These are phyloP conservation scores for Chlorella vulgaris DNA, from an alignment of 139 green algal species.

Conservation along the genomic window DNA sequence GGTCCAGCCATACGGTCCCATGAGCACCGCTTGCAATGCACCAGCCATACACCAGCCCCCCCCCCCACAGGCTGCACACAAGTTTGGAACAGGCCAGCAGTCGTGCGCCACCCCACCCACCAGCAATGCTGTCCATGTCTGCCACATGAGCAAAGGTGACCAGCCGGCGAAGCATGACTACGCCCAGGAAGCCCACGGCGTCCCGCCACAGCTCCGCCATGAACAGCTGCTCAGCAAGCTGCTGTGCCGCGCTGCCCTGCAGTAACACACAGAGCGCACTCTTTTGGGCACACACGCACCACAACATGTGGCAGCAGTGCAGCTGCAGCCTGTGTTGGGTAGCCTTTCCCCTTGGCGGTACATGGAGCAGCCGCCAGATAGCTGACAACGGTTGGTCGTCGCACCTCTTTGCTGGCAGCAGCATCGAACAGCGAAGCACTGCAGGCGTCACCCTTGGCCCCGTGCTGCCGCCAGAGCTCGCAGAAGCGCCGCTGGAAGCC, in stretches of 20 bases:
- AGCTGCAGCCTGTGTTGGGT: no score
- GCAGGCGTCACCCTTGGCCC: constrained; percentile 52
- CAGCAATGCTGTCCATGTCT: constrained; percentile 89
- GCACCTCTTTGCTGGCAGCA: not conserved
- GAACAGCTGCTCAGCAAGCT: constrained; percentile 72
- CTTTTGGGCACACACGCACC: no score
- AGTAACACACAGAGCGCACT: not conserved
- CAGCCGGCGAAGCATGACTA: constrained; percentile 84
- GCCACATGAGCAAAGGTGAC: constrained; percentile 94
- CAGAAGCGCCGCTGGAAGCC: constrained; percentile 73
- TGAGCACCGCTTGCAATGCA: no score
- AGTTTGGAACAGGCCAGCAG: no score
- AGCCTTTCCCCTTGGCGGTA: no score
- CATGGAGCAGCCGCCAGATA: no score
- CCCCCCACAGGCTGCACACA: no score
- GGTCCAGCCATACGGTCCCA: no score
- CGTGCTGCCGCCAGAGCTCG: constrained; percentile 65
- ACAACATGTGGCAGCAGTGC: no score
- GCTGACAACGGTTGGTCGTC: no score
- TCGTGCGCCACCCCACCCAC: not conserved
- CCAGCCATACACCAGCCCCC: not conserved
- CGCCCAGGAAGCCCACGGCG: constrained; percentile 61
- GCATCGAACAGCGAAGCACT: constrained; percentile 51
- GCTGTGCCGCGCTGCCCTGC: constrained; percentile 36
- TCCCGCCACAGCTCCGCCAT: constrained; percentile 80